These are phyloP conservation scores for Daedaleopsis nitida DNA, from an alignment of 768 basidiomycete genomes.

Conservation along the genomic window DNA sequence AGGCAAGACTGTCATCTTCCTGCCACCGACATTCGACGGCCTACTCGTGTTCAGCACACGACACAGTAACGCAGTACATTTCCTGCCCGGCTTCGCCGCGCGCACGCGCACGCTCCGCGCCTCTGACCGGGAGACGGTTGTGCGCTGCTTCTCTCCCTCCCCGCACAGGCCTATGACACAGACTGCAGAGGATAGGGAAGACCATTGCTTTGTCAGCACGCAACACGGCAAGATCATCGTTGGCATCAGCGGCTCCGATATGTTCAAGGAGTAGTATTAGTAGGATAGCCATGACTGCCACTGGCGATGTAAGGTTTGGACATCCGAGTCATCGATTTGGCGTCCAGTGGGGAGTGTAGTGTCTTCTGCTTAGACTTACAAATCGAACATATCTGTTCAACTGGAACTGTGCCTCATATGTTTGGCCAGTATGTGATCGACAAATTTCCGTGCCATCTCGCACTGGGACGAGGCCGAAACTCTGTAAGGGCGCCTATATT, in stretches of 20 bases:
- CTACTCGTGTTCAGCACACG: conserved; percentile 15
- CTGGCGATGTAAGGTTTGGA: too few relatives aligned
- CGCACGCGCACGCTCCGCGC: conserved; percentile 21
- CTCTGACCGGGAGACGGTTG: conserved; percentile 19
- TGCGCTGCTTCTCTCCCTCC: conserved; percentile 11
- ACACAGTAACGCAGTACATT: conserved; percentile 3
- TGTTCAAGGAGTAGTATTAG: conserved; percentile 5
- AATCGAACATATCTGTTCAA: too few relatives aligned
- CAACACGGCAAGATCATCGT: conserved; percentile 21
- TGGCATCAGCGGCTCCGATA: conserved; percentile 23
- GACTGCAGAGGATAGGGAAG: neutral
- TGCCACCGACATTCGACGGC: conserved; percentile 24
- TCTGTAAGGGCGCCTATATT: too few relatives aligned
- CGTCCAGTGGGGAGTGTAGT: too few relatives aligned
- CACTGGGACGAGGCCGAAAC: too few relatives aligned
- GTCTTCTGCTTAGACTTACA: too few relatives aligned
- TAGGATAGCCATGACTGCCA: too few relatives aligned
- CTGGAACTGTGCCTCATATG: too few relatives aligned
- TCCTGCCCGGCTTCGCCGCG: conserved; percentile 23
- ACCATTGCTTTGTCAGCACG: conserved; percentile 19
- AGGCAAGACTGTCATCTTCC: conserved; percentile 19
- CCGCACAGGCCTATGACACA: neutral
- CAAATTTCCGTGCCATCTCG: too few relatives aligned
- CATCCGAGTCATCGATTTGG: too few relatives aligned
- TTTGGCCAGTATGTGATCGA: too few relatives aligned